Evolutionary conservation across 176 grass and related monocot species (phyloP).

Genomic region (Triticum aestivum): DNA sequence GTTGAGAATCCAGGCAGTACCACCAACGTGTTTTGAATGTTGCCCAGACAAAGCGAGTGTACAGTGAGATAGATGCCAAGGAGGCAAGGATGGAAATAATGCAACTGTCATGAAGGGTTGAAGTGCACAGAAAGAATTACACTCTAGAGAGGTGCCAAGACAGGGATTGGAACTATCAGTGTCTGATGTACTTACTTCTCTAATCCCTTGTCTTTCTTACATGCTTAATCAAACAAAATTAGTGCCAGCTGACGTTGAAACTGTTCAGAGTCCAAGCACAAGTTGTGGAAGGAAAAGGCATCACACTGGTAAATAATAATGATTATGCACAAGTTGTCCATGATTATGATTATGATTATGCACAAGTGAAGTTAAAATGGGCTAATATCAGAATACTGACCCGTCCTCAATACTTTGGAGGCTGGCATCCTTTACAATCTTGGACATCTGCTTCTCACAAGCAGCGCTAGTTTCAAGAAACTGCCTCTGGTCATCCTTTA

Average conservation of each 20-base stretch:
- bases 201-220: constrained; percentile 2
- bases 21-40: constrained; percentile 10
- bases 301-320: constrained; percentile 5
- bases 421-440: constrained; percentile 75
- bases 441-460: constrained; percentile 90
- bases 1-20: background rate
- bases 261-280: background rate
- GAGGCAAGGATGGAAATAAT: background rate
- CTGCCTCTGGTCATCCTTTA: constrained; percentile 93
- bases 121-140: background rate
- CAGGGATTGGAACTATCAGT: background rate
- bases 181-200: constrained; percentile 13
- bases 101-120: background rate
- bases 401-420: constrained; percentile 86
- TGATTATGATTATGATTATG: background rate
- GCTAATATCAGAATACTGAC: constrained; percentile 45
- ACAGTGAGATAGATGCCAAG: background rate
- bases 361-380: background rate
- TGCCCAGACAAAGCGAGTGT: background rate
- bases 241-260: background rate
- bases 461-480: constrained; percentile 90
- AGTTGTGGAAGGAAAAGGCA: background rate
- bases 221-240: constrained; percentile 9
- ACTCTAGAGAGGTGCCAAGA: constrained; percentile 10
- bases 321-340: background rate